Conservation (phyloP, 2,329 filamentous ascomycete species). For the Pseudogymnoascus sp. region DNA sequence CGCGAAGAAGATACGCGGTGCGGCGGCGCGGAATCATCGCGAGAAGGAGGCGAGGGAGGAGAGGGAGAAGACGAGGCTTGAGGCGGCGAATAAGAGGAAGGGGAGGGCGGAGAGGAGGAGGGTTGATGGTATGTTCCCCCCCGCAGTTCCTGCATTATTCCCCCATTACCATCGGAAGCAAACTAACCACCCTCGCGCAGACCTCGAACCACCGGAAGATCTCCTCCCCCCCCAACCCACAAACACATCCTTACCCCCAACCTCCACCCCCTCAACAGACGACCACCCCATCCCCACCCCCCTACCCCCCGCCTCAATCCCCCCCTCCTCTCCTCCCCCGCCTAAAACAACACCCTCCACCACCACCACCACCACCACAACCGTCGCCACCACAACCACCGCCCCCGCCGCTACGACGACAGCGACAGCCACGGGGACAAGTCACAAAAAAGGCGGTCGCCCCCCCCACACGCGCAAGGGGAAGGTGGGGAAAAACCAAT, state of each 20-base stretch:
- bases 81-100: slow-evolving; percentile 72
- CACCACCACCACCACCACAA: slow-evolving; percentile 11
- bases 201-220: slow-evolving; percentile 1
- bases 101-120: slow-evolving; percentile 72
- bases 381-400: background rate
- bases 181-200: background rate
- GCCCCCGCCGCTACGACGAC: slow-evolving; percentile 37
- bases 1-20: slow-evolving; percentile 52
- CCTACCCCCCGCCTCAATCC: background rate
- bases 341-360: slow-evolving; percentile 13
- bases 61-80: slow-evolving; percentile 61
- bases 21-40: slow-evolving; percentile 47
- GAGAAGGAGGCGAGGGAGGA: slow-evolving; percentile 64
- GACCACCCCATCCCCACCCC: background rate
- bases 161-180: no score
- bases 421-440: slow-evolving; percentile 33
- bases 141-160: background rate
- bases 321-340: slow-evolving; percentile 16
- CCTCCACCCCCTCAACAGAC: background rate
- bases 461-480: slow-evolving; percentile 57
- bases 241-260: background rate
- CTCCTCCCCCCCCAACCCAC: slow-evolving; percentile 8
- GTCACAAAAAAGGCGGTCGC: slow-evolving; percentile 54
- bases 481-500: slow-evolving; percentile 68
- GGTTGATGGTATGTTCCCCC: slow-evolving; percentile 56